Evolutionary conservation across 441 rosid species (phyloP).

Genomic region (Euphorbia schlechtendalii): DNA sequence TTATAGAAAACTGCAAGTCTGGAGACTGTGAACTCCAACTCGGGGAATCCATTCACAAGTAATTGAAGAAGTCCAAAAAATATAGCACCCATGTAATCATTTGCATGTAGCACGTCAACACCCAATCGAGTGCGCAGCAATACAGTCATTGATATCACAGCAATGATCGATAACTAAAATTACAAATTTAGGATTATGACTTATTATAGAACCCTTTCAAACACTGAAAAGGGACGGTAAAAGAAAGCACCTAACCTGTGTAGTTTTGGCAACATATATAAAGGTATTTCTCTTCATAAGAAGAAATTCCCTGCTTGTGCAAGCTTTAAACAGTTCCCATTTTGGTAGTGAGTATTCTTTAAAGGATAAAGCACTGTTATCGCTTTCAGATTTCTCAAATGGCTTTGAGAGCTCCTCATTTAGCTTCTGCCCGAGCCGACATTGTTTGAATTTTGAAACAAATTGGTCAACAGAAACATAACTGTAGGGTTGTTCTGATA

Average conservation of each 20-base stretch:
- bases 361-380: conserved; percentile 31
- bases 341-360: conserved; percentile 29
- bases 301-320: conserved; percentile 39
- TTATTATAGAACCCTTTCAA: no score
- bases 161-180: conserved; percentile 33
- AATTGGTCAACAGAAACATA: conserved; percentile 38
- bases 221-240: no score
- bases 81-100: conserved; percentile 38
- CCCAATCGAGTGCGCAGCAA: conserved; percentile 33
- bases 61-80: conserved; percentile 35
- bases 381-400: conserved; percentile 22
- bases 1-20: conserved; percentile 43
- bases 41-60: conserved; percentile 38
- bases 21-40: conserved; percentile 33
- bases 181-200: no score
- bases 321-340: conserved; percentile 46
- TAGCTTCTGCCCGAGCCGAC: conserved; percentile 25
- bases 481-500: conserved; percentile 21
- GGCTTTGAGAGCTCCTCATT: conserved; percentile 33
- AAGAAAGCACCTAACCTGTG: no score
- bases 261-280: conserved; percentile 35
- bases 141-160: conserved; percentile 39
- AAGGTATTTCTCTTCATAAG: conserved; percentile 49
- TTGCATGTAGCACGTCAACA: conserved; percentile 33
- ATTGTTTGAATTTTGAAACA: conserved; percentile 27